These are phyloP conservation scores for Trichophyton simii DNA, from an alignment of 2,329 filamentous ascomycete genomes.

Conservation along the genomic window DNA sequence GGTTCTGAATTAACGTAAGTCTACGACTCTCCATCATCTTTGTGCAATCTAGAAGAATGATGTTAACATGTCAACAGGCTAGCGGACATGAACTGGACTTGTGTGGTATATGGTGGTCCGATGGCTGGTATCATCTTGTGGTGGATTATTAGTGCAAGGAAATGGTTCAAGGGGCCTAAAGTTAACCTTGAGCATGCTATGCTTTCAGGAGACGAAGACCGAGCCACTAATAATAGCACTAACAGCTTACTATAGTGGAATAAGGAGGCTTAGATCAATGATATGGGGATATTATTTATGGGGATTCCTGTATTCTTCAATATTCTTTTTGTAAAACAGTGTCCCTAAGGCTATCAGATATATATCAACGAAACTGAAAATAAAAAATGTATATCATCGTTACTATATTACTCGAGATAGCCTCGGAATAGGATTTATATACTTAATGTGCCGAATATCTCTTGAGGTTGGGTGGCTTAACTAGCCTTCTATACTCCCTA, in stretches of 20 bases:
- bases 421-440: no score
- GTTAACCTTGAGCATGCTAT: conserved; percentile 48
- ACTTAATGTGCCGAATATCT: no score
- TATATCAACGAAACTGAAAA: no score
- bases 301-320: no score
- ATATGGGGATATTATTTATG: not conserved
- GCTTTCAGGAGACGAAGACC: not conserved
- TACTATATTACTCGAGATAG: no score
- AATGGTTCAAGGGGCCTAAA: conserved; percentile 60
- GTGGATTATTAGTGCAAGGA: conserved; percentile 51
- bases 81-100: conserved; percentile 56
- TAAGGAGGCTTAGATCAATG: not conserved
- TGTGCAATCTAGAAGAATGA: not conserved
- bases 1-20: conserved; percentile 41
- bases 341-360: no score
- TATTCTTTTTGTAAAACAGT: no score
- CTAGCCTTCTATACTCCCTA: not conserved
- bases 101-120: conserved; percentile 51
- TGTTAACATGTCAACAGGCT: conserved; percentile 18
- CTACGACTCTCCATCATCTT: not conserved
- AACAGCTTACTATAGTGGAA: not conserved
- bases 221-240: not conserved
- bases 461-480: no score
- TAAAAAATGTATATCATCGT: no score
- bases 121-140: conserved; percentile 49